These are phyloP conservation scores for Fusarium sterilihyphosum DNA, from an alignment of 2,329 filamentous ascomycete genomes.

Conservation along the genomic window DNA sequence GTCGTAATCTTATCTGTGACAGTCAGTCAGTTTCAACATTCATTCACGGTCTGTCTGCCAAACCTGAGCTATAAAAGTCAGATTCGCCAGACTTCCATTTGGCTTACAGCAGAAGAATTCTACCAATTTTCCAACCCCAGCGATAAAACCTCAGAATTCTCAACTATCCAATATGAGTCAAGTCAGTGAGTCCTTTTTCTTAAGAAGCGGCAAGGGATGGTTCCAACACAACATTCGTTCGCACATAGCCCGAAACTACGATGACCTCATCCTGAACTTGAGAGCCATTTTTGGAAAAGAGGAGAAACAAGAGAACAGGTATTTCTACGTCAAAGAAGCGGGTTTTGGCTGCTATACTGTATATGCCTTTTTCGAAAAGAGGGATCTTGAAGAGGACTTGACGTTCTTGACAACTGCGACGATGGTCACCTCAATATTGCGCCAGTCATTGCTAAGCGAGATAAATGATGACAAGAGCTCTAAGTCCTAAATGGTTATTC, in stretches of 20 bases:
- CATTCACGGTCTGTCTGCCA: not conserved
- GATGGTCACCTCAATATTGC: not conserved
- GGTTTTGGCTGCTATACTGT: fast-evolving
- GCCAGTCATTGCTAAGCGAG: fast-evolving
- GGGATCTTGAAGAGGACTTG: not conserved
- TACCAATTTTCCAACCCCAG: not conserved
- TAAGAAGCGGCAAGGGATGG: no score
- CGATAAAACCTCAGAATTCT: no score
- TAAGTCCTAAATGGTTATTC: fast-evolving
- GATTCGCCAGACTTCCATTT: not conserved
- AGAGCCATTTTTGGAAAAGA: not conserved
- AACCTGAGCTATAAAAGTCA: not conserved
- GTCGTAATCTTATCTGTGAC: not conserved
- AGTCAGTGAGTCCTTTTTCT: not conserved
- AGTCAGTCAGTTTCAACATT: not conserved
- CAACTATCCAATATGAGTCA: not conserved
- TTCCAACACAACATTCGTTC: not conserved
- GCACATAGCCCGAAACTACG: not conserved
- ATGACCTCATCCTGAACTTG: not conserved
- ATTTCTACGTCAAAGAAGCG: not conserved
- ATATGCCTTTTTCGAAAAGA: not conserved
- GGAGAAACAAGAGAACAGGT: not conserved
- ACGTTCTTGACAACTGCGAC: not conserved
- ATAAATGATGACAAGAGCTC: not conserved
- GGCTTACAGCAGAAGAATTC: not conserved